phyloP scores from a whole-genome alignment of 2,329 filamentous ascomycete genomes.

The Fusarium setosum region DNA sequence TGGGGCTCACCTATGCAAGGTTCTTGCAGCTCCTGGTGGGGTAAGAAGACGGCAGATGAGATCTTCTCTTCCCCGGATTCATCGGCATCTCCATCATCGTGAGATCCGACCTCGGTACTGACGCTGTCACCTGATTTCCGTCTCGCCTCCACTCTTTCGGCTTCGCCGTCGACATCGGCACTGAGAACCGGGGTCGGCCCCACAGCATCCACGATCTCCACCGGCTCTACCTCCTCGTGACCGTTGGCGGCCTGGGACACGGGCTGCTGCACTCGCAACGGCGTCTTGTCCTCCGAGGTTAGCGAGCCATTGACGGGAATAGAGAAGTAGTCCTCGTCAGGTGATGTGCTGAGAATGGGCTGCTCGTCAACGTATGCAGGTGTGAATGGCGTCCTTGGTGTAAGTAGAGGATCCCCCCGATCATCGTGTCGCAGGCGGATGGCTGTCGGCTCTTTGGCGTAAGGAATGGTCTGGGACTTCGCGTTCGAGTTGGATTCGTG shows the following conservation, averaged over 20 bases:
- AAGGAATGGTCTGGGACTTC: not conserved
- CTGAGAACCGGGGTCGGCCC: conserved; percentile 38
- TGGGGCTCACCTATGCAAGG: conserved; percentile 45
- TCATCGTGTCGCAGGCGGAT: conserved; percentile 28
- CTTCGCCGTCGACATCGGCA: conserved; percentile 35
- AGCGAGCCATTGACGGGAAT: conserved; percentile 19
- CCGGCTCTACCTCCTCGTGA: conserved; percentile 37
- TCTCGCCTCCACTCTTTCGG: conserved; percentile 46
- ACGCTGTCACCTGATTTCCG: conserved; percentile 54
- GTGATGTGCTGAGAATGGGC: conserved; percentile 35
- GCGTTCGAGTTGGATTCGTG: conserved; percentile 6
- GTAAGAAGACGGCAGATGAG: conserved; percentile 85
- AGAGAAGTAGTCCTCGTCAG: conserved; percentile 41
- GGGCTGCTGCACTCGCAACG: conserved; percentile 30
- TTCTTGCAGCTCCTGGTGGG: conserved; percentile 71
- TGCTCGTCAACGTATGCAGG: conserved; percentile 23
- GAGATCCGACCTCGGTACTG: conserved; percentile 49
- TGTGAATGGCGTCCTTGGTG: conserved; percentile 1
- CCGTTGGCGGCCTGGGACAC: conserved; percentile 23
- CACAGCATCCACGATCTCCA: conserved; percentile 35
- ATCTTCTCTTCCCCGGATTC: conserved; percentile 86
- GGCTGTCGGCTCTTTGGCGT: conserved; percentile 11
- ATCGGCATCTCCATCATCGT: conserved; percentile 52
- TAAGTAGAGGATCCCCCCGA: conserved; percentile 9
- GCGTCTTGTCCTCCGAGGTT: conserved; percentile 14